Percentiles rank a stretch among this genome's conserved stretches.
Evolutionary conservation across 306 rosid species (phyloP).

Genomic region (Senna siamea): DNA sequence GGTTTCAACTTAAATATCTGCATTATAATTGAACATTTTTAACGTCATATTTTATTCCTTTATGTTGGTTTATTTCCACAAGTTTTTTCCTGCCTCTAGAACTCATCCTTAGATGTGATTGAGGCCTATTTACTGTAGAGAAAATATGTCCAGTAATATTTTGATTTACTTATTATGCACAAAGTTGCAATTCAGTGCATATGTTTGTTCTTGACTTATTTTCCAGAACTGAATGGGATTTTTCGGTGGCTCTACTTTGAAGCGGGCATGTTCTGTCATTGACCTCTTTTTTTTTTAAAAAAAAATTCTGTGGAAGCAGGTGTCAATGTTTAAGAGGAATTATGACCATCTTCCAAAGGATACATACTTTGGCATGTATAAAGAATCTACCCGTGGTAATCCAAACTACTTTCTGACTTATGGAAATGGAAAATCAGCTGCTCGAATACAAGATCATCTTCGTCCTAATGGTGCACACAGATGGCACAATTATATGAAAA

Average conservation of each 20-base stretch:
- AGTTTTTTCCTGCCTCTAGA: background rate
- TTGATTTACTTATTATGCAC: slow-evolving; percentile 14
- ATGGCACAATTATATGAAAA: slow-evolving; percentile 99
- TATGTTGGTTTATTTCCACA: background rate
- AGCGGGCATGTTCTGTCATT: slow-evolving; percentile 15
- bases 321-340: slow-evolving; percentile 94
- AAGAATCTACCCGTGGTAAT: slow-evolving; percentile 89
- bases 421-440: slow-evolving; percentile 98
- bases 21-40: slow-evolving; percentile 27
- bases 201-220: background rate
- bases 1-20: slow-evolving; percentile 30
- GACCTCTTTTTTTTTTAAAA: background rate
- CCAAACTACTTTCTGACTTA: slow-evolving; percentile 97
- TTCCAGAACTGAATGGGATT: background rate
- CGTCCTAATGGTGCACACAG: slow-evolving; percentile 99
- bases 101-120: background rate
- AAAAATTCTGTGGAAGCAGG: slow-evolving; percentile 45
- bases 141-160: background rate
- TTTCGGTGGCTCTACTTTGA: background rate
- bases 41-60: background rate
- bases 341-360: slow-evolving; percentile 96
- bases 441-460: slow-evolving; percentile 88
- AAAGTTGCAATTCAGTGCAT: background rate
- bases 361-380: slow-evolving; percentile 91
- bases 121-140: background rate